phyloP scores from a whole-genome alignment of 345 rosid species.

The Gossypium thurberi region DNA sequence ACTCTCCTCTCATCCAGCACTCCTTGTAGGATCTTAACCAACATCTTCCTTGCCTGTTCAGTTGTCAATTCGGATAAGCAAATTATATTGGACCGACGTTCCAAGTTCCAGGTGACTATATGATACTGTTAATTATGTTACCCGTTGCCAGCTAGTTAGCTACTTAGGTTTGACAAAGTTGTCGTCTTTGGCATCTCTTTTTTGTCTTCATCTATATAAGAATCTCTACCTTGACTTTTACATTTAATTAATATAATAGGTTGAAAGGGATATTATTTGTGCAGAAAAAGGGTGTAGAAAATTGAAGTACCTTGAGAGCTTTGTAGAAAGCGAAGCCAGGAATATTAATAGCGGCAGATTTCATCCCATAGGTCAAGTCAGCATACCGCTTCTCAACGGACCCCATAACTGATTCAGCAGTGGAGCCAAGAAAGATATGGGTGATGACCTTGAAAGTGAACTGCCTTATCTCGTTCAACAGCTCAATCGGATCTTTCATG shows the following conservation, averaged over 20 bases:
- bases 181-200: background rate
- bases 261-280: no score
- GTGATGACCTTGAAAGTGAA: constrained; percentile 27
- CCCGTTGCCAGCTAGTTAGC: no score
- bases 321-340: constrained; percentile 32
- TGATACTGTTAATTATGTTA: no score
- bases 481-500: constrained; percentile 20
- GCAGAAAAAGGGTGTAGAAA: background rate
- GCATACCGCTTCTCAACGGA: constrained; percentile 16
- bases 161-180: background rate
- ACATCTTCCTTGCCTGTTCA: constrained; percentile 24
- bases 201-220: background rate
- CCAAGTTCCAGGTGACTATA: no score
- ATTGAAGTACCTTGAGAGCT: constrained; percentile 24
- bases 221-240: background rate
- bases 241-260: background rate
- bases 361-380: constrained; percentile 17
- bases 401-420: constrained; percentile 10
- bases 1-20: constrained; percentile 21
- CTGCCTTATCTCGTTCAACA: constrained; percentile 24
- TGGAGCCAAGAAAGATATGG: constrained; percentile 26
- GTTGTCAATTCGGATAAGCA: background rate
- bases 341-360: constrained; percentile 24
- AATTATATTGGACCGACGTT: no score
- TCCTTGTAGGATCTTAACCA: constrained; percentile 21